phyloP scores from a whole-genome alignment of 2,329 filamentous ascomycete genomes.

The Catunica adiposa region DNA sequence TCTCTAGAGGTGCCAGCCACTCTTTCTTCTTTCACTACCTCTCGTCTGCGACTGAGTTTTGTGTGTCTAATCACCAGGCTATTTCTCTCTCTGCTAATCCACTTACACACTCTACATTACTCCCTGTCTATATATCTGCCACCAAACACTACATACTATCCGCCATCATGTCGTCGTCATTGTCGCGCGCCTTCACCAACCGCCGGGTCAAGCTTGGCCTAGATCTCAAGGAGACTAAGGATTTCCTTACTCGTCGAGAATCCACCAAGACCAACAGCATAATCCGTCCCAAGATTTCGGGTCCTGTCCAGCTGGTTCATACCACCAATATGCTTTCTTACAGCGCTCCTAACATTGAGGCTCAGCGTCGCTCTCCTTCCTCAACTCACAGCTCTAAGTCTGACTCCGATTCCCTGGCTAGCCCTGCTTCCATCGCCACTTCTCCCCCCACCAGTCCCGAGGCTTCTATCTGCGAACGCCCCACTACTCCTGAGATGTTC shows the following conservation, averaged over 20 bases:
- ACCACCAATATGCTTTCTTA: constrained; percentile 95
- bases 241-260: constrained; percentile 32
- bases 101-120: constrained; percentile 12
- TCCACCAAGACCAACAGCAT: constrained; percentile 28
- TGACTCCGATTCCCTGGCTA: constrained; percentile 56
- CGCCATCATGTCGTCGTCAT: constrained; percentile 31
- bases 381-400: constrained; percentile 38
- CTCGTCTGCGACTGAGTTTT: constrained; percentile 7
- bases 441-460: constrained; percentile 56
- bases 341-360: constrained; percentile 66
- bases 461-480: constrained; percentile 36
- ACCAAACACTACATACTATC: constrained; percentile 13
- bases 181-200: constrained; percentile 57
- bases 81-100: neutral
- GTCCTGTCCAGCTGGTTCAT: constrained; percentile 70
- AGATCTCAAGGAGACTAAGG: constrained; percentile 27
- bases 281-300: constrained; percentile 60
- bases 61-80: neutral
- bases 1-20: constrained; percentile 8
- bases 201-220: constrained; percentile 41
- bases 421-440: constrained; percentile 32
- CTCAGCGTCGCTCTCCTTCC: constrained; percentile 26
- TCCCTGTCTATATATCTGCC: constrained; percentile 8
- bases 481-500: constrained; percentile 45
- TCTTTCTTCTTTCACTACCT: constrained; percentile 1